Evolutionary conservation across 495 filamentous ascomycete species (phyloP), one percentile per base, ranked within the genome.

Genomic region (Cairneyella variabilis): DNA sequence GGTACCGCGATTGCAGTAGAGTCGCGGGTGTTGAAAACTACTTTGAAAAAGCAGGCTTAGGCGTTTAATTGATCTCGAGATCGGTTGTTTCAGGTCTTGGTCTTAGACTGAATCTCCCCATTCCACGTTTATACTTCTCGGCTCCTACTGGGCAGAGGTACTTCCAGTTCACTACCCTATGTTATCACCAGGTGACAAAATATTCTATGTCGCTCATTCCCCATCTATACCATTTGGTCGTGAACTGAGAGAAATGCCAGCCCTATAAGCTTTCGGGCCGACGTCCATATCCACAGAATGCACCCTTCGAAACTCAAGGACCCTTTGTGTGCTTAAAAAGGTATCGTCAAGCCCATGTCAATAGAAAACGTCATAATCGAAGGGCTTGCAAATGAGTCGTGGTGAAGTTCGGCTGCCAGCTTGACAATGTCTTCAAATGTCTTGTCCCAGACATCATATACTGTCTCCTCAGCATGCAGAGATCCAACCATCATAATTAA

Each of bases 1-100:
- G 67, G 68, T 2, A 12, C 52, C 40, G 72, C 60, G 0, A 38
- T 63, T 17, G 54, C 57, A 21, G 46, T 73, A 2, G 64, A 61
- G 7, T 63, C 64, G 14, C 48, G 63, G 10, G 64, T 56, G 1
- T 53, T 71, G 5, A 12, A 23, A 7, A 18, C 16, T 45, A n/a
- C n/a, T n/a, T n/a, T n/a, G n/a, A n/a, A n/a, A n/a, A n/a, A n/a
- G n/a, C n/a, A 45, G 20, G 21, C 40, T 43, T 17, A 40, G 10
- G 37, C 10, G 7, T 34, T 34, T 34, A 34, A 34, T 34, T 7
- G 14, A 34, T 34, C 30, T 34, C n/a, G n/a, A n/a, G n/a, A n/a
- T n/a, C n/a, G n/a, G n/a, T n/a, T n/a, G n/a, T n/a, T n/a, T n/a
- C n/a, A n/a, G n/a, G n/a, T n/a, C n/a, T n/a, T n/a, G n/a, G n/a